Evolutionary conservation across 73 alveolate genomes (phyloP), one percentile per base, ranked within the genome.

Genomic region (Stentor roeselii): DNA sequence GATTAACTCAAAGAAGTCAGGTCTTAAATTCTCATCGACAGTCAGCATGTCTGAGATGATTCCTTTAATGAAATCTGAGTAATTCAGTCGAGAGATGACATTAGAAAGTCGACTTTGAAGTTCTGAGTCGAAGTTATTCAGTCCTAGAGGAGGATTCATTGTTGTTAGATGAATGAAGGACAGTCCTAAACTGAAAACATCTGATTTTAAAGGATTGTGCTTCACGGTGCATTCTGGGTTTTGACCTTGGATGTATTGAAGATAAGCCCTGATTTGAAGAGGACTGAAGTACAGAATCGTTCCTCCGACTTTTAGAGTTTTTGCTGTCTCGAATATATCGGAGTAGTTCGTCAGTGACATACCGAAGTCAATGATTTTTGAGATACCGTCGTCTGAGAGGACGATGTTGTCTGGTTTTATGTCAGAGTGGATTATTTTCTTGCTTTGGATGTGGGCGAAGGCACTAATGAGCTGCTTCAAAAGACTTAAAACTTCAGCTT

Each of bases 11-110:
- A 37, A 0, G 31, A 76, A 76, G 37, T 76, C 75, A 76, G 77
- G 75, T 2, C 75, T 15, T 36, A 77, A 14, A 6, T 37, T 36
- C 78, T 78, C 86, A 39, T 59, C 86, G 31, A 39, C 78, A 59
- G 74, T 59, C 39, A 39, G 74, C 86, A 27, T 42, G 3, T 31
- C 38, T 3, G 36, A 37, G 6, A 67, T 1, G 2, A 67, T n/a
- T 67, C 2, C 14, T 2, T 67, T 67, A 1, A 67, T 0, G 21
- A 11, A 21, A 21, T 67, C 80, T 1, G 41, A 21, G 34, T 67
- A 67, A 67, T 15, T 21, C 11, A 67, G 11, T 1, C 37, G 15
- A n/a, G n/a, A 0, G 37, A 67, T 67, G 1, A 11, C 80, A 67
- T n/a, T 40, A 2, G 27, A 14, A 67, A 67, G 37, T 32, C 80